Conservation (phyloP, 805 yeast genomes). For the Hanseniaspora meyeri region DNA sequence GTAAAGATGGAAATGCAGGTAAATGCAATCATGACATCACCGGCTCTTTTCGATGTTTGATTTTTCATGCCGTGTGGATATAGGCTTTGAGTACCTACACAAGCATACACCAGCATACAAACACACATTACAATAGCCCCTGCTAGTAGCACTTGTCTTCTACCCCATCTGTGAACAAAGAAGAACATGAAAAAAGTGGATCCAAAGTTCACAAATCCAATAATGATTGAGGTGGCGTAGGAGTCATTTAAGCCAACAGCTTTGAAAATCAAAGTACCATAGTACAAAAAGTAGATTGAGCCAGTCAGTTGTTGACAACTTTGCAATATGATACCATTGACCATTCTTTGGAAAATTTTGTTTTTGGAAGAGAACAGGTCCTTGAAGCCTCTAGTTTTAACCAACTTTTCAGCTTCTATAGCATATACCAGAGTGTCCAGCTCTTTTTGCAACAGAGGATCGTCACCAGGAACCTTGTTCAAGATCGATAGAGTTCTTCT, state of each 20-base stretch:
- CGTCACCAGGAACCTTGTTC: slow-evolving; percentile 43
- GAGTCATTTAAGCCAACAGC: slow-evolving; percentile 51
- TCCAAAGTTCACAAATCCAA: slow-evolving; percentile 49
- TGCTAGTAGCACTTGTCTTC: slow-evolving; percentile 35
- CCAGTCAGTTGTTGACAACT: slow-evolving; percentile 59
- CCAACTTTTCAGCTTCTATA: slow-evolving; percentile 45
- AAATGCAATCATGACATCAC: slow-evolving; percentile 58
- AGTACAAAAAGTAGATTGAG: slow-evolving; percentile 55
- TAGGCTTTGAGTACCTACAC: slow-evolving; percentile 44
- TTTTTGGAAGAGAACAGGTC: slow-evolving; percentile 59
- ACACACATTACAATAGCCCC: slow-evolving; percentile 40
- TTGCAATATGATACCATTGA: slow-evolving; percentile 45
- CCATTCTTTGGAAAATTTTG: slow-evolving; percentile 36
- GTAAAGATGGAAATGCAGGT: slow-evolving; percentile 58
- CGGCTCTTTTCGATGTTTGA: slow-evolving; percentile 37
- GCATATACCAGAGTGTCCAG: slow-evolving; percentile 46
- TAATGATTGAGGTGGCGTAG: slow-evolving; percentile 44
- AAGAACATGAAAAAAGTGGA: slow-evolving; percentile 43
- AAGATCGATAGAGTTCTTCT: slow-evolving; percentile 46
- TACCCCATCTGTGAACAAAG: slow-evolving; percentile 44
- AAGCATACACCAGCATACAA: slow-evolving; percentile 40
- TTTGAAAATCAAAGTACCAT: slow-evolving; percentile 50
- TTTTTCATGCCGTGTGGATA: slow-evolving; percentile 33
- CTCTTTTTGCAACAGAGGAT: slow-evolving; percentile 45
- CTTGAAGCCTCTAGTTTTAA: slow-evolving; percentile 54